phyloP scores from a whole-genome alignment of 2,329 filamentous ascomycete genomes.

The Calonectria crousiana region DNA sequence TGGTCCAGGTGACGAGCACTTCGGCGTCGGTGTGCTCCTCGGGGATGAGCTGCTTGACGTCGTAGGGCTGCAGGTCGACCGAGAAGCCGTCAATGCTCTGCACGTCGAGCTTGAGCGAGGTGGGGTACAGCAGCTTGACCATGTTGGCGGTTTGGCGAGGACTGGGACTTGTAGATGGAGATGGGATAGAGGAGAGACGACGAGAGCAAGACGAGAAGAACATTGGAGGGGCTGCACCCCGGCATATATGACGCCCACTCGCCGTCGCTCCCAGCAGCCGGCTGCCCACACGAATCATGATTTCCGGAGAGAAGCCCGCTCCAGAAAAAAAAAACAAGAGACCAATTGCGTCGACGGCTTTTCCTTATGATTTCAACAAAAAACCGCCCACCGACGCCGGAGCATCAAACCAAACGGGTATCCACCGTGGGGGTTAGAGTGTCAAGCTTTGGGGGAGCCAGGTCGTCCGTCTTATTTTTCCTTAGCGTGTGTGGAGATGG shows the following conservation, averaged over 20 bases:
- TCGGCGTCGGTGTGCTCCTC: conserved; percentile 70
- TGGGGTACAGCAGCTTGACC: conserved; percentile 76
- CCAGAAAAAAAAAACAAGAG: not conserved
- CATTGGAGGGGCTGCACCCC: conserved; percentile 2
- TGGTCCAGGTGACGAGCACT: conserved; percentile 72
- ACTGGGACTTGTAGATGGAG: not conserved
- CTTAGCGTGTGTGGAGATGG: conserved; percentile 3
- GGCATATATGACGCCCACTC: conserved; percentile 30
- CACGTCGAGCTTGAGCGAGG: conserved; percentile 69
- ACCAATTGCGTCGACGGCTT: conserved; percentile 21
- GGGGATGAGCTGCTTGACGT: conserved; percentile 68
- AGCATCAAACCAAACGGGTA: conserved; percentile 2
- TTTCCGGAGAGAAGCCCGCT: conserved; percentile 40
- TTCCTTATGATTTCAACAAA: conserved; percentile 2
- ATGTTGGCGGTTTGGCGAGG: conserved; percentile 39
- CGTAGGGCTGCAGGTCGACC: conserved; percentile 69
- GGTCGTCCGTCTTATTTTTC: not conserved
- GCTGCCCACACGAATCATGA: conserved; percentile 23
- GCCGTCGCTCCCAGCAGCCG: not conserved
- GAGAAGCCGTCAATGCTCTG: conserved; percentile 69
- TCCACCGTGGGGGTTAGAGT: conserved; percentile 14
- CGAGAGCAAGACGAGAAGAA: not conserved
- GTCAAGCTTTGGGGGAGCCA: conserved; percentile 6
- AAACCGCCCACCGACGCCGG: conserved; percentile 21
- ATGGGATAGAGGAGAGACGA: not conserved